Evolutionary conservation across 2,329 filamentous ascomycete species (phyloP).

Genomic region (Fonsecaea nubica): DNA sequence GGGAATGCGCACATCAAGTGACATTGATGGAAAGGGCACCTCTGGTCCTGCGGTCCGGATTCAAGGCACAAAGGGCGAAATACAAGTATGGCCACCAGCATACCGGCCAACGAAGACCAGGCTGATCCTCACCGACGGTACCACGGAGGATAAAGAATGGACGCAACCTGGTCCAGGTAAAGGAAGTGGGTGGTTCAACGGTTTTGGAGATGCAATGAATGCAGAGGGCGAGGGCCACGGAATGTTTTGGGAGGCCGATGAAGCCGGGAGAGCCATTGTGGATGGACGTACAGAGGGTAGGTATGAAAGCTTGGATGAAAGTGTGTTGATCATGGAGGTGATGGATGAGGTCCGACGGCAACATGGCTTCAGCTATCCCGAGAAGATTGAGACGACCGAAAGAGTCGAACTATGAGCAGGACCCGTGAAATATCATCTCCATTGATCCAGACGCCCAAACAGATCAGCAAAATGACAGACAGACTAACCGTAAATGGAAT

Average conservation of each 20-base stretch:
- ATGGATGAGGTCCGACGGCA: constrained; percentile 74
- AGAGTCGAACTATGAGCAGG: constrained; percentile 14
- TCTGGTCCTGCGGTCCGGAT: constrained; percentile 40
- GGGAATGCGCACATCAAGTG: constrained; percentile 39
- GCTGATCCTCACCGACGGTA: constrained; percentile 71
- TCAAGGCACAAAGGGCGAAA: constrained; percentile 41
- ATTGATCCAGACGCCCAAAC: neutral
- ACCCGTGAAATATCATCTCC: neutral
- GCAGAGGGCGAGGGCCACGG: constrained; percentile 65
- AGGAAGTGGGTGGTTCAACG: constrained; percentile 68
- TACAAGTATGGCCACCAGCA: constrained; percentile 41
- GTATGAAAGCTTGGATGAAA: constrained; percentile 80
- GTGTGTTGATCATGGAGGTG: constrained; percentile 81
- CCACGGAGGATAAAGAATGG: constrained; percentile 43
- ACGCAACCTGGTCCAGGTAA: constrained; percentile 44
- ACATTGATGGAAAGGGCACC: constrained; percentile 38
- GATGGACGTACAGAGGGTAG: constrained; percentile 76
- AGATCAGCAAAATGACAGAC: neutral
- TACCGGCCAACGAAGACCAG: constrained; percentile 63
- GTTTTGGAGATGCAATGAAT: constrained; percentile 64
- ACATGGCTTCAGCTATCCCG: constrained; percentile 67
- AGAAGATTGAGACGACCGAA: constrained; percentile 68
- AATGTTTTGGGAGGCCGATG: constrained; percentile 46
- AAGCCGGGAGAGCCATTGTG: constrained; percentile 43
- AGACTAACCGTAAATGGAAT: neutral